Percentiles rank a stretch among this genome's conserved stretches.
These are phyloP conservation scores for Litchi chinensis DNA, from an alignment of 345 rosid genomes.

Conservation along the genomic window DNA sequence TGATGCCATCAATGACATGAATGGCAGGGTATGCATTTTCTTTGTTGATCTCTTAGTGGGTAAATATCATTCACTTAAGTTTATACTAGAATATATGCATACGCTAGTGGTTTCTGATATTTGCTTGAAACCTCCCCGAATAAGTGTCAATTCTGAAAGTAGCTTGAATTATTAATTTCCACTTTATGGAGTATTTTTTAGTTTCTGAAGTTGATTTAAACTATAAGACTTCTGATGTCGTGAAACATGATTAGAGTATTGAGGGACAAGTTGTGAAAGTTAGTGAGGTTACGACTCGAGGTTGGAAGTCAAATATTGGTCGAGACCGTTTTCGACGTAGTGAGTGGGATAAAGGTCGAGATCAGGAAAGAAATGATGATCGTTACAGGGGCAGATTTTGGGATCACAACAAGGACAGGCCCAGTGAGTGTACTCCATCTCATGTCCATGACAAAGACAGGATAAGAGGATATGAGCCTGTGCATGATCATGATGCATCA, in stretches of 20 bases:
- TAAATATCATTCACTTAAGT: background rate
- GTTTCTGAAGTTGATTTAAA: conserved; percentile 9
- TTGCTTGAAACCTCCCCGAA: background rate
- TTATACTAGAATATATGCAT: background rate
- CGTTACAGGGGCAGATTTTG: conserved; percentile 41
- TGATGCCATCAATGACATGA: conserved; percentile 85
- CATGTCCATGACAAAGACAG: conserved; percentile 44
- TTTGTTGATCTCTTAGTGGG: background rate
- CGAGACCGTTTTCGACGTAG: conserved; percentile 41
- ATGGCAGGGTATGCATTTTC: conserved; percentile 72
- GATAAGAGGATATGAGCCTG: conserved; percentile 50
- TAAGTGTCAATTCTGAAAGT: background rate
- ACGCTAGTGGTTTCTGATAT: background rate
- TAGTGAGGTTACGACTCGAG: conserved; percentile 71
- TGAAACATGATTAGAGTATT: conserved; percentile 52
- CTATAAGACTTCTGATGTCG: conserved; percentile 21
- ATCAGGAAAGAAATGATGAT: conserved; percentile 54
- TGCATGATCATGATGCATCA: conserved; percentile 41
- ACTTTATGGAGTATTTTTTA: background rate
- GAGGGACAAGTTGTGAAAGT: conserved; percentile 80
- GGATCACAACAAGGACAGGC: conserved; percentile 54
- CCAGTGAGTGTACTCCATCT: conserved; percentile 61
- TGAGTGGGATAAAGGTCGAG: conserved; percentile 48
- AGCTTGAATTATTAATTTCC: background rate
- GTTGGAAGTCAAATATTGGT: conserved; percentile 55